Evolutionary conservation across 2,329 filamentous ascomycete species (phyloP), one percentile per base, ranked within the genome.

Genomic region (Acarospora socialis): DNA sequence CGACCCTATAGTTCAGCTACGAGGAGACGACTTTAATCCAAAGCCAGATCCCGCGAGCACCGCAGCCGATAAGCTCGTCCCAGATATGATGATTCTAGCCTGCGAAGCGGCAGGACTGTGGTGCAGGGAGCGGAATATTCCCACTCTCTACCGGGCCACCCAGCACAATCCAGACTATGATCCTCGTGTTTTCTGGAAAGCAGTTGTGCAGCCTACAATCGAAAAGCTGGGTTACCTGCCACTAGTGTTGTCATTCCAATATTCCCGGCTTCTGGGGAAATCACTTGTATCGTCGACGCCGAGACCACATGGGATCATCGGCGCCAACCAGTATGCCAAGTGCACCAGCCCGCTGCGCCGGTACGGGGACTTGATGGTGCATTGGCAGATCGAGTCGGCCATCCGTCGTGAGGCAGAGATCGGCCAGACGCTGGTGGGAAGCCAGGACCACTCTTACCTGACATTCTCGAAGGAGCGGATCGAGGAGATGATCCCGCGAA

Each of bases 321-420:
- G 68, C 21, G 50, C 17, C 51, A 61, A 17, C 47, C 58, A 12
- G 16, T 76, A 76, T 43, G 50, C 63, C 36, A 73, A 70, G 50
- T 61, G 63, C 30, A 77, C 72, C 0, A 73, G 66, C 44, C 73
- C 73, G 1, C 56, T 77, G 14, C 65, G 73, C 30, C 61, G 72
- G 21, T 76, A 68, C 48, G 59, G 57, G 28, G 73, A 77, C 48
- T 60, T 77, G 46, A 57, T 77, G 27, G 55, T 61, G 7, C 71
- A 76, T 46, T 77, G 73, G 61, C 72, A 77, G 42, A 72, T 75
- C 28, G 70, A 76, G 54, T 66, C 70, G 5, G 70, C 68, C 2
- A 43, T 77, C 23, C 65, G 67, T 7, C 60, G 66, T 38, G 71
- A 76, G 50, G 58, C 63, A 7, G 44, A 51, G 18, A 55, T 57